Evolutionary conservation across 2,329 filamentous ascomycete species (phyloP), one percentile per base, ranked within the genome.

Genomic region (Zymoseptoria passerinii): DNA sequence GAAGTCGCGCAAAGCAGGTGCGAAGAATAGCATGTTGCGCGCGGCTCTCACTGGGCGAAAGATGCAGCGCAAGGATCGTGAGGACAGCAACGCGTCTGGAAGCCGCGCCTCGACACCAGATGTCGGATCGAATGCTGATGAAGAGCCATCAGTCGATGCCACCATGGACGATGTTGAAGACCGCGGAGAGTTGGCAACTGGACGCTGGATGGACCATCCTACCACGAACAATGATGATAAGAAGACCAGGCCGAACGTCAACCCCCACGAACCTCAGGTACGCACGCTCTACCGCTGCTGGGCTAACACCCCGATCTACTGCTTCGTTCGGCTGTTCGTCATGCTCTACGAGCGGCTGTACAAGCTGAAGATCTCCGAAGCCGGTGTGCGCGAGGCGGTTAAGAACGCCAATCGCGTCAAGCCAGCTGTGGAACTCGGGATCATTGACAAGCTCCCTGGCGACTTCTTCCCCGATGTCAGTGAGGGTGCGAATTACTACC

Each of bases 261-360:
- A 88, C 76, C 61, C 83, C 49, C 90, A 96, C 61, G 88, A 91
- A 54, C 86, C 89, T 58, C 95, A 94, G 74, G 81, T 82, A 65
- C 88, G 92, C 52, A 85, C 85, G 9, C 86, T 84, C 74, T 95
- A 90, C 77, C 92, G 92, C 71, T 84, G 97, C 71, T 99, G 95
- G 77, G 87, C 87, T 72, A 97, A 96, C 72, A 83, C 90, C 67
- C 90, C 88, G 3, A 87, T 99, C 60, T 96, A 91, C 71, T 92
- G 94, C 74, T 97, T 99, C 80, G 88, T 99, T 77, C 89, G 88
- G 66, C 86, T 96, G 61, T 94, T 99, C 72, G 85, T 96, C 70
- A 88, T 88, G n/a, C 78, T 99, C 4, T 97, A 96, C 75, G 84
- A 86, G 68, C 86, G 94, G 48, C 80, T 99, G 13, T 80, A 87